Percentiles rank a stretch among this genome's conserved stretches.
These are phyloP conservation scores for Moniliophthora roreri DNA, from an alignment of 1,284 basidiomycete genomes.

Conservation along the genomic window DNA sequence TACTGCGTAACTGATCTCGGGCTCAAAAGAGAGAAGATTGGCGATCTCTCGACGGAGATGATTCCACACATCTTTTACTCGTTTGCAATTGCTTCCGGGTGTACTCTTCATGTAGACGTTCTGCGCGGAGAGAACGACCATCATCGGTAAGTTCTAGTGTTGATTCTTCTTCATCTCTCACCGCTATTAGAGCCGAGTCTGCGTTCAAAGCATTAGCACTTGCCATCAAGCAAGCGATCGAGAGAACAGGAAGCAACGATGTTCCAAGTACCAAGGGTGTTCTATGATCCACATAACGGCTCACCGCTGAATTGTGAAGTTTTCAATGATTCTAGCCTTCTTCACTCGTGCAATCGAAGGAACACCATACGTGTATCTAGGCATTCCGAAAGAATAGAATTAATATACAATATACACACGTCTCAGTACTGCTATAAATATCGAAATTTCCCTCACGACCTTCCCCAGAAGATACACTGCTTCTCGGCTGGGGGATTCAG, in stretches of 20 bases:
- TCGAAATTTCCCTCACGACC: neutral
- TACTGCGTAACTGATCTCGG: constrained; percentile 93
- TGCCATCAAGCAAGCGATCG: constrained; percentile 92
- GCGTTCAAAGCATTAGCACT: constrained; percentile 98
- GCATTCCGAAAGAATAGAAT: neutral
- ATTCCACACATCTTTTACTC: constrained; percentile 94
- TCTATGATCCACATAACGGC: constrained; percentile 34
- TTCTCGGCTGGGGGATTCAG: constrained; percentile 67
- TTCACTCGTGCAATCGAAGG: too few relatives aligned
- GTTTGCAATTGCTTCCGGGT: constrained; percentile 89
- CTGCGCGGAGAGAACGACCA: constrained; percentile 97
- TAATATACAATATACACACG: neutral
- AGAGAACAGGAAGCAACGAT: constrained; percentile 87
- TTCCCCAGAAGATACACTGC: constrained; percentile 63
- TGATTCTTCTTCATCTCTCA: constrained; percentile 10
- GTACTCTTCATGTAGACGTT: constrained; percentile 92
- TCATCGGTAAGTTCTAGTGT: constrained; percentile 69
- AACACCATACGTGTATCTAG: too few relatives aligned
- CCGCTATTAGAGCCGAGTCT: constrained; percentile 76
- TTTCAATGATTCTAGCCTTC: neutral
- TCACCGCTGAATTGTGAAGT: neutral
- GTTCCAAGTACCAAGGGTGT: constrained; percentile 98
- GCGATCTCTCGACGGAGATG: constrained; percentile 97
- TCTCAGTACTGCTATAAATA: neutral
- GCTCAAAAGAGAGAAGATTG: constrained; percentile 94